These are phyloP conservation scores for Aspergillaceae sp. DNA, from an alignment of 2,329 filamentous ascomycete species.

Conservation along the genomic window DNA sequence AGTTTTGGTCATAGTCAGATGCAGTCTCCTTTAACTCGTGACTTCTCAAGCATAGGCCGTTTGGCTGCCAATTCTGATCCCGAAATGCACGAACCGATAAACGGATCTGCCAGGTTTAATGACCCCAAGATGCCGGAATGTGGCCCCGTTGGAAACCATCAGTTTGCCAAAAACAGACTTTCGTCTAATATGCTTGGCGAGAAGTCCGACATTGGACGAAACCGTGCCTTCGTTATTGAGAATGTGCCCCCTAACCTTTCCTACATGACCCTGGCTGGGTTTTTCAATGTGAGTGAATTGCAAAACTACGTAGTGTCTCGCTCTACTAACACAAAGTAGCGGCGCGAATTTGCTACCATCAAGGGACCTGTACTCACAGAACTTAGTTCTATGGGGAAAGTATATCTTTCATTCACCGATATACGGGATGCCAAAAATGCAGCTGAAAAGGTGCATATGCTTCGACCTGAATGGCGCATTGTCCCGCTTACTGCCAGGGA, in stretches of 20 bases:
- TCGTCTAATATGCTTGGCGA: slow-evolving; percentile 9
- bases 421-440: slow-evolving; percentile 51
- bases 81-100: slow-evolving; percentile 8
- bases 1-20: slow-evolving; percentile 5
- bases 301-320: neutral
- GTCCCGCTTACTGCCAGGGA: slow-evolving; percentile 40
- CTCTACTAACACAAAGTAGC: slow-evolving; percentile 11
- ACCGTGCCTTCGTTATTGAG: slow-evolving; percentile 25
- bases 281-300: slow-evolving; percentile 31
- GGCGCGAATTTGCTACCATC: slow-evolving; percentile 29
- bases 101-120: slow-evolving; percentile 4
- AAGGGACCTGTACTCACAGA: slow-evolving; percentile 31
- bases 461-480: slow-evolving; percentile 41
- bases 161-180: slow-evolving; percentile 5
- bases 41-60: slow-evolving; percentile 10
- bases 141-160: slow-evolving; percentile 16
- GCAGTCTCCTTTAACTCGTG: slow-evolving; percentile 5
- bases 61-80: slow-evolving; percentile 14
- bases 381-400: slow-evolving; percentile 31
- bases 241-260: slow-evolving; percentile 23
- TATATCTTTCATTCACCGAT: slow-evolving; percentile 52
- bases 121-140: slow-evolving; percentile 11
- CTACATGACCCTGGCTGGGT: slow-evolving; percentile 26
- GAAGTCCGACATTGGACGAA: slow-evolving; percentile 18
- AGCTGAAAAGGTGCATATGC: slow-evolving; percentile 39